Conservation (phyloP, 176 grass and related monocot species). For the Oryza coarctata region DNA sequence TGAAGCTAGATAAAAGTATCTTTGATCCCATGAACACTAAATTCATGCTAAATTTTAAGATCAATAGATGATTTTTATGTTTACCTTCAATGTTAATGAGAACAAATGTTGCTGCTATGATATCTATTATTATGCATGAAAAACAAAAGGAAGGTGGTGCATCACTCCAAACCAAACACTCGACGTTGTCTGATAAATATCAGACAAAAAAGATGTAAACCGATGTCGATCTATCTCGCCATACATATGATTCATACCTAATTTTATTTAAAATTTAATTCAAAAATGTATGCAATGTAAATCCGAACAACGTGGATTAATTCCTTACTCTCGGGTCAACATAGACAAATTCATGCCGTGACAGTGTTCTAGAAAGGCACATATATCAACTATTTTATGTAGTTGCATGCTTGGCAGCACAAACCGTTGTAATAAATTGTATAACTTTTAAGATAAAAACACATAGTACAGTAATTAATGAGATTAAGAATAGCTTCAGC, state of each 20-base stretch:
- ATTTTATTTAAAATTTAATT: neutral
- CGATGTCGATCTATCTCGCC: neutral
- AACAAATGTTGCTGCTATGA: neutral
- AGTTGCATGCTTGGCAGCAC: fast-evolving
- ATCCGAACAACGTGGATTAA: neutral
- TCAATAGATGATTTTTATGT: too few species aligned
- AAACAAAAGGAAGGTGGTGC: neutral
- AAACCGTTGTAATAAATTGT: neutral
- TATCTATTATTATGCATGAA: neutral
- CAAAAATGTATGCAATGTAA: neutral
- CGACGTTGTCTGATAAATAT: neutral
- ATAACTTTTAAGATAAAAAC: neutral
- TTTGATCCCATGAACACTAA: neutral
- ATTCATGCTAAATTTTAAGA: neutral
- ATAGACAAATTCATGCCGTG: too few species aligned
- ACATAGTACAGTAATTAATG: too few species aligned
- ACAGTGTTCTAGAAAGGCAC: neutral
- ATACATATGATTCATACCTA: neutral
- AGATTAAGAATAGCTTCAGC: neutral
- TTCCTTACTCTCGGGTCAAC: neutral
- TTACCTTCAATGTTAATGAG: neutral
- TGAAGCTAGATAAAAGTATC: neutral
- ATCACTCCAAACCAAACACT: neutral
- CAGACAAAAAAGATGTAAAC: neutral
- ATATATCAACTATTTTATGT: neutral